Base-by-base conservation (phyloP, 306 rosid species). In the Lathyrus oleraceus region DNA sequence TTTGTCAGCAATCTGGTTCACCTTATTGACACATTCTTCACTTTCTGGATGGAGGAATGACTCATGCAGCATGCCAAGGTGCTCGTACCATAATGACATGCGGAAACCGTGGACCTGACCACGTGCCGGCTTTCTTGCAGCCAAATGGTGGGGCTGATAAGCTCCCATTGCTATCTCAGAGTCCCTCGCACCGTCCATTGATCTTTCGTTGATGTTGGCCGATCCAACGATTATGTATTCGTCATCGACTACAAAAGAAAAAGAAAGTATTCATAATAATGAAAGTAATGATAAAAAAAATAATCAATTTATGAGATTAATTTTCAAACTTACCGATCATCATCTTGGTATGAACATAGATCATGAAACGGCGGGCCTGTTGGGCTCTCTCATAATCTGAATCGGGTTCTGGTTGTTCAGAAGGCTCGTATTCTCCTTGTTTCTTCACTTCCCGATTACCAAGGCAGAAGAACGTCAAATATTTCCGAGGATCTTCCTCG, bases 391-490 rank as follows among this genome's bases (percentile, higher is more conserved):
- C 3, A 35, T 88, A 88, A 78, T 88, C 90, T 62, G 93, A 60
- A 79, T 79, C 90, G 1, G 67, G 63, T 28, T 85, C 90, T 19
- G 90, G 93, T 77, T 64, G 28, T 79, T 83, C 88, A 21, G 83
- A 2, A 69, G 93, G 93, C 69, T 81, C 79, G 12, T 88, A 88
- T 21, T 88, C 93, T 61, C 93, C 93, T 3, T 38, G 42, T 81
- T 80, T 88, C 82, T 88, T 88, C 68, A 88, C 81, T 60, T 88
- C 93, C 17, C 93, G 81, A 19, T 88, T 88, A 25, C 90, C 93
- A 4, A 88, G 93, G 86, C 93, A 88, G 85, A 88, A 88, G 84
- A 88, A 88, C 6, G 93, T 88, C 84, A 88, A 79, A 82, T 88
- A 88, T 80, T 85, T 79, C 15, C 90, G 84, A 40, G 93, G 90